Conservation (phyloP, 805 yeast genomes). For the Saccharomyces paradoxus region DNA sequence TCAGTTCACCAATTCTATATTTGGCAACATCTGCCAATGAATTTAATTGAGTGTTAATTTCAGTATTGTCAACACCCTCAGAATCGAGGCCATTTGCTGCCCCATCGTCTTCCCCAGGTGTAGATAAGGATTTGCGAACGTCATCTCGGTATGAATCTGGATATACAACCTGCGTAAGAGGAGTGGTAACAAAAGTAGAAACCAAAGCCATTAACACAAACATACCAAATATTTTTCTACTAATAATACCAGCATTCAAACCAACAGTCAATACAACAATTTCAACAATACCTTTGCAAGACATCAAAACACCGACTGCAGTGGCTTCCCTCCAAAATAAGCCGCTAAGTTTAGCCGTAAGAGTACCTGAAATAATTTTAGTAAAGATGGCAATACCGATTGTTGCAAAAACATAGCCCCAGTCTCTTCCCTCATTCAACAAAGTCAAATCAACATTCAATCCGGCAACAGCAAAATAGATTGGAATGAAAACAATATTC, state of each 20-base stretch:
- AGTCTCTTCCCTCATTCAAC: constrained; percentile 55
- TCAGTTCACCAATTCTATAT: constrained; percentile 14
- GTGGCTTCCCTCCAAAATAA: constrained; percentile 65
- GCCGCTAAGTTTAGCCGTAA: constrained; percentile 55
- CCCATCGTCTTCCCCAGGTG: constrained; percentile 2
- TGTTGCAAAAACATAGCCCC: constrained; percentile 71
- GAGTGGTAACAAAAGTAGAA: constrained; percentile 73
- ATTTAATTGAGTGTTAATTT: constrained; percentile 2
- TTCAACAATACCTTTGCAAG: constrained; percentile 84
- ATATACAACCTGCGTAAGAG: constrained; percentile 53
- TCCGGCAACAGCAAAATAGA: constrained; percentile 76
- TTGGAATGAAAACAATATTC: constrained; percentile 61
- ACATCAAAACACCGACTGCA: constrained; percentile 74
- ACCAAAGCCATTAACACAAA: constrained; percentile 76
- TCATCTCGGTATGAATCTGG: constrained; percentile 54
- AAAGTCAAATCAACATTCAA: constrained; percentile 59
- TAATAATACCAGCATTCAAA: constrained; percentile 58
- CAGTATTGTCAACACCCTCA: not conserved
- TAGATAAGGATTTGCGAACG: constrained; percentile 29
- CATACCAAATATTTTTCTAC: constrained; percentile 64
- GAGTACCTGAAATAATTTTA: constrained; percentile 57
- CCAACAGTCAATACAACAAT: constrained; percentile 73
- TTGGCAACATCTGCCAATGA: constrained; percentile 15
- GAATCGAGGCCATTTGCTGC: not conserved
- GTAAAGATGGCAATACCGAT: constrained; percentile 60